Conservation (phyloP, 257 asterid genomes). For the Solanum pinnatisectum region DNA sequence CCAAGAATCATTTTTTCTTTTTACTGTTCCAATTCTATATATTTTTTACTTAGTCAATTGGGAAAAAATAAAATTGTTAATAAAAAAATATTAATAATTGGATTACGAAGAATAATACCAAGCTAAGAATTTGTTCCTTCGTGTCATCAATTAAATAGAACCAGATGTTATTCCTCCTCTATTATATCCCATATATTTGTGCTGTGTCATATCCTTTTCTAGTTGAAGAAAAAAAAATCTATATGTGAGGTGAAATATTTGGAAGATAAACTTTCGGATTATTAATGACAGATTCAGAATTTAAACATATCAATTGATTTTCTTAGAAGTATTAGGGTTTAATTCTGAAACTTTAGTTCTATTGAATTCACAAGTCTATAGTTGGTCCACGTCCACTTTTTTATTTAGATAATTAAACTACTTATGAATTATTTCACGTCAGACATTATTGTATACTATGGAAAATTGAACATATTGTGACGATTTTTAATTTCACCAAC, state of each 20-base stretch:
- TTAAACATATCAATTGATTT: not conserved
- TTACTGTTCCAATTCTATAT: not conserved
- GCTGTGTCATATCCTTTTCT: not conserved
- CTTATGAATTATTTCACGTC: not conserved
- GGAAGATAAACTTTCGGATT: not conserved
- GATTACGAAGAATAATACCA: not conserved
- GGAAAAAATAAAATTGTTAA: not conserved
- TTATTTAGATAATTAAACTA: not conserved
- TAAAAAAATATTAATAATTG: not conserved
- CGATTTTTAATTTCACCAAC: not conserved
- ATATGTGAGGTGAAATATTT: not conserved
- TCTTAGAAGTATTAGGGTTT: not conserved
- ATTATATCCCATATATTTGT: not conserved
- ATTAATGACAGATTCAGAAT: not conserved
- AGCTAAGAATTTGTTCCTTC: constrained; percentile 30
- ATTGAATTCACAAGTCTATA: not conserved
- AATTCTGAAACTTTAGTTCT: not conserved
- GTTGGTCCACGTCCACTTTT: not conserved
- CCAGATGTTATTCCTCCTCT: not conserved
- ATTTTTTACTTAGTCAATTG: not conserved
- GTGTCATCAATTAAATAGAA: not conserved
- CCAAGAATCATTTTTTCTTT: constrained; percentile 13
- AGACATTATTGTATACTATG: not conserved
- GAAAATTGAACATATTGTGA: not conserved
- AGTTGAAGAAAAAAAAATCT: not conserved